A percentile compares a stretch with the other conserved stretches of the same genome.
These are phyloP conservation scores for Arthromyces matolae DNA, from an alignment of 768 basidiomycete genomes.

Conservation along the genomic window DNA sequence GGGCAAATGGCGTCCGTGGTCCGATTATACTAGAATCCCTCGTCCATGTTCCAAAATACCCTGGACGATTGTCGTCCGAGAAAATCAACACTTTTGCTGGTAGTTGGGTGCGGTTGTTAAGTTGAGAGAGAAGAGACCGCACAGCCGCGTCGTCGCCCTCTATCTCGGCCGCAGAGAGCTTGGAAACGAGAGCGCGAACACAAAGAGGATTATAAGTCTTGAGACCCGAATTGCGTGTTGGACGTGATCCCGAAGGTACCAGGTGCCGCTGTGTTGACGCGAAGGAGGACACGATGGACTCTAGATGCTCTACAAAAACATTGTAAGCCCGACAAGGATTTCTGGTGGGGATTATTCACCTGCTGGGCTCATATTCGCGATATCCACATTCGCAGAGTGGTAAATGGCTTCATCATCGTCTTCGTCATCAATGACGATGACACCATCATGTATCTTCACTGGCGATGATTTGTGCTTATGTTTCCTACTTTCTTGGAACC, in stretches of 20 bases:
- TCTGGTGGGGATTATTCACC: conserved; percentile 29
- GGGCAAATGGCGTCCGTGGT: conserved; percentile 77
- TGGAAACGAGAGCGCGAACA: conserved; percentile 48
- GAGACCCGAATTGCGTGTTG: conserved; percentile 21
- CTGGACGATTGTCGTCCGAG: conserved; percentile 79
- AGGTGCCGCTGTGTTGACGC: conserved; percentile 23
- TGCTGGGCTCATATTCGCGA: conserved; percentile 34
- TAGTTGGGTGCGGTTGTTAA: conserved; percentile 58
- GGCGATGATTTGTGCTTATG: conserved; percentile 16
- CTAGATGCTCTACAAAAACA: conserved; percentile 34
- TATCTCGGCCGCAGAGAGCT: conserved; percentile 76
- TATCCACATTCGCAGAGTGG: conserved; percentile 18
- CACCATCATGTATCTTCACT: conserved; percentile 31
- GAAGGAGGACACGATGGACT: conserved; percentile 32
- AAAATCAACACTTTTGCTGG: conserved; percentile 86
- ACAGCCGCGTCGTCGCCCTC: conserved; percentile 67
- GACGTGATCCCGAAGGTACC: conserved; percentile 14
- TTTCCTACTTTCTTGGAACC: conserved; percentile 45
- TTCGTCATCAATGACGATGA: conserved; percentile 55
- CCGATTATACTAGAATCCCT: conserved; percentile 74
- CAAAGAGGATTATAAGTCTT: conserved; percentile 35
- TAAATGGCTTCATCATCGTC: conserved; percentile 22
- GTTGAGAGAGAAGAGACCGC: conserved; percentile 54
- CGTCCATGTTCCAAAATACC: conserved; percentile 95
- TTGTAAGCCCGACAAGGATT: conserved; percentile 3